phyloP scores from a whole-genome alignment of 2,329 filamentous ascomycete species.

The Aspergillus proliferans region DNA sequence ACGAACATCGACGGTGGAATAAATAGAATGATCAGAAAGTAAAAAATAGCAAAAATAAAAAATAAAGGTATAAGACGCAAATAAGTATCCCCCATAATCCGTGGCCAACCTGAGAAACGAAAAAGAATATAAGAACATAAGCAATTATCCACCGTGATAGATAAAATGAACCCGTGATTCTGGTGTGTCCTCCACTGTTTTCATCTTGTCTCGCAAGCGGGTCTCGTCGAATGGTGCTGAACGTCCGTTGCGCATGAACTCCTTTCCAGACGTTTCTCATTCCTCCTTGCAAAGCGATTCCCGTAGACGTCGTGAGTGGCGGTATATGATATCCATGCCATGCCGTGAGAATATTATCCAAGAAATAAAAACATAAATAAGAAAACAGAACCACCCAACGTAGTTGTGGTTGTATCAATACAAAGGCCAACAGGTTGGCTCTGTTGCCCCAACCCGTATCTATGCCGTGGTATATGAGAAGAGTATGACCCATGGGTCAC shows the following conservation, averaged over 20 bases:
- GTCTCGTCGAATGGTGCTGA: neutral
- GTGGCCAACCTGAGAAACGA: neutral
- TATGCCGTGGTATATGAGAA: neutral
- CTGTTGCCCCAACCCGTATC: neutral
- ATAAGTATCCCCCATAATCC: constrained; percentile 8
- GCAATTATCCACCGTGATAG: constrained; percentile 1
- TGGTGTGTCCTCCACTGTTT: neutral
- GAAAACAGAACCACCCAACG: neutral
- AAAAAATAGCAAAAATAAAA: constrained; percentile 4
- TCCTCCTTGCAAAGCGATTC: neutral
- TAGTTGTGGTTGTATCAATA: neutral
- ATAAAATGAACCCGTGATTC: constrained; percentile 3
- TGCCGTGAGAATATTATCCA: constrained; percentile 1
- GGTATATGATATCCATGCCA: neutral
- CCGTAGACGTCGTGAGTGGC: neutral
- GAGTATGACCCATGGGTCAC: neutral
- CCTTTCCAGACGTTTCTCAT: constrained; percentile 1
- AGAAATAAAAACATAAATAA: neutral
- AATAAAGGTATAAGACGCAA: constrained; percentile 3
- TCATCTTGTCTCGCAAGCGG: neutral
- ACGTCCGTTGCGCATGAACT: neutral
- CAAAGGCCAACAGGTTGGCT: neutral
- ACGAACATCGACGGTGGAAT: neutral
- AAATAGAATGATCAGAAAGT: constrained; percentile 10
- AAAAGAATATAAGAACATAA: neutral